Evolutionary conservation across 805 yeast species (phyloP), one percentile per base, ranked within the genome.

Genomic region (Lachancea sp.): DNA sequence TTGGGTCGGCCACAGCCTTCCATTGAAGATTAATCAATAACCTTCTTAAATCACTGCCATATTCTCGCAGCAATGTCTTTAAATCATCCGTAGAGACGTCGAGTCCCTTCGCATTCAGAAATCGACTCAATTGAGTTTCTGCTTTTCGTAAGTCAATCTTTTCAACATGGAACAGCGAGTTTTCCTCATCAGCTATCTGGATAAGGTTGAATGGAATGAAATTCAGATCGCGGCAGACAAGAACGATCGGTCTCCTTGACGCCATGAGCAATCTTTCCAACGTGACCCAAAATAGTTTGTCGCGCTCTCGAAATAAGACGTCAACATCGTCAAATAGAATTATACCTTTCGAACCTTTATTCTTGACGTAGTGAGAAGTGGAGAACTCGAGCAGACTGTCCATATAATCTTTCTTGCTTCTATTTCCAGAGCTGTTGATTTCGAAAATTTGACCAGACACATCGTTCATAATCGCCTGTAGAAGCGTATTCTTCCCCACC

Each of bases 251-350:
- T 44, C 90, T 66, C 51, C 86, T 70, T 0, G 87, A 73, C 15
- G 75, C 72, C 31, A 71, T 69, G 33, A 88, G 62, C 12, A 86
- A 70, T 40, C 78, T 81, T 38, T 74, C 76, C 2, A 88, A 71
- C 2, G 82, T 79, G 1, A 71, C 57, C 96, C 97, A 93, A 58
- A 91, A 90, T 1, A 79, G 79, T 46, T 75, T 78, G 55, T 93
- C 98, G 27, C 76, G 79, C 34, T 74, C 78, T 44, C 79, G 87
- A 55, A 83, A 87, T 16, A 90, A 60, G 10, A 86, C 69, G 59
- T 91, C 96, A 34, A 85, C 90, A 55, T 91, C 96, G 54, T 90
- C 96, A 46, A 91, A 71, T 29, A 93, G 63, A 3, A 93, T 81
- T 5, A 88, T 67, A 7, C 91, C 89, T 47, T 78, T 73, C n/a